Conservation (phyloP, 106 monocot species). For the Apostasia ramifera region DNA sequence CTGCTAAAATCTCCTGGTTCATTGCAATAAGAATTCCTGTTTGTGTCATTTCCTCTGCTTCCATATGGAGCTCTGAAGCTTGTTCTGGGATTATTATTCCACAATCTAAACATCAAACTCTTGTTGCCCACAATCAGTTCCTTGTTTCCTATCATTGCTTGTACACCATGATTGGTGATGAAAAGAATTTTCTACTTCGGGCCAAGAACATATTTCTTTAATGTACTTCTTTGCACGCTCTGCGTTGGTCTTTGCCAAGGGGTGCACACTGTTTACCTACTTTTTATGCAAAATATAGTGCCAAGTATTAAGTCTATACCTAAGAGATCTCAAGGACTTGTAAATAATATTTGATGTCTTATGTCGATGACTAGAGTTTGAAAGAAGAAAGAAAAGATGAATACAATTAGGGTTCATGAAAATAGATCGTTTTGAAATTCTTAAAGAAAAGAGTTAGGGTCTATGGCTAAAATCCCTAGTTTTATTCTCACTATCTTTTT, state of each 20-base stretch:
- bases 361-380: too few species aligned
- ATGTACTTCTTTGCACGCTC: conserved; percentile 67
- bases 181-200: conserved; percentile 55
- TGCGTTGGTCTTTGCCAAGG: conserved; percentile 75
- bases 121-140: conserved; percentile 71
- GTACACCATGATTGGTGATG: conserved; percentile 73
- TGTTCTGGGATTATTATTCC: conserved; percentile 44
- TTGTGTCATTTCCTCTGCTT: conserved; percentile 60
- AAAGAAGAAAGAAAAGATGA: too few species aligned
- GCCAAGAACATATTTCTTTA: conserved; percentile 42
- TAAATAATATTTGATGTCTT: too few species aligned
- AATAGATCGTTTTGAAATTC: too few species aligned
- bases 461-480: too few species aligned
- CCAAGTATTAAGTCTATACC: background rate
- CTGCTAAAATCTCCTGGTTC: conserved; percentile 51
- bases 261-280: conserved; percentile 90
- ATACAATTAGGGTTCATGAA: too few species aligned
- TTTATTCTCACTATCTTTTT: too few species aligned
- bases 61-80: conserved; percentile 64
- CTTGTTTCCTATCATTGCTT: conserved; percentile 49
- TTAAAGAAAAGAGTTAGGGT: too few species aligned
- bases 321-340: too few species aligned
- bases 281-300: background rate
- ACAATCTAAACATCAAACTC: conserved; percentile 66
- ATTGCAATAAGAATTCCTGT: conserved; percentile 70